Percentiles rank a stretch among this genome's conserved stretches.
phyloP scores from a whole-genome alignment of 202 grass and related monocot species.

The Schoenoplectus triqueter region DNA sequence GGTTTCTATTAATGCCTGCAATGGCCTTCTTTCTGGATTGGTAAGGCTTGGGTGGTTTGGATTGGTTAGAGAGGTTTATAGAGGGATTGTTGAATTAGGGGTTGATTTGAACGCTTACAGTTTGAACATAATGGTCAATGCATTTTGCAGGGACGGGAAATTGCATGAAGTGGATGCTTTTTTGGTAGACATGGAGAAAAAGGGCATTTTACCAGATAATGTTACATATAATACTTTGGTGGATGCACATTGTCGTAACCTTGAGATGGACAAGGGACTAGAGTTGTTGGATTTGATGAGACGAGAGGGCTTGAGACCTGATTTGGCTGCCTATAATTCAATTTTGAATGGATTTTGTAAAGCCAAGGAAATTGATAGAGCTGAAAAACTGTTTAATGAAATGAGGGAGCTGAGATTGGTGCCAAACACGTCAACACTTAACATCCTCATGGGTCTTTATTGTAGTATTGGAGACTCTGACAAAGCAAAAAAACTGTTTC shows the following conservation, averaged over 20 bases:
- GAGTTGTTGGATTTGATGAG: conserved; percentile 60
- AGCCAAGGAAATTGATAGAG: conserved; percentile 51
- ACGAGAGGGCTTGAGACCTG: conserved; percentile 62
- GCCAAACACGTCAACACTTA: conserved; percentile 60
- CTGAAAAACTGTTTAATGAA: conserved; percentile 56
- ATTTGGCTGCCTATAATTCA: conserved; percentile 63
- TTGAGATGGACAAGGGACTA: conserved; percentile 60
- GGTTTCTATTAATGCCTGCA: conserved; percentile 65
- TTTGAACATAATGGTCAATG: conserved; percentile 93
- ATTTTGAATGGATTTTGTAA: conserved; percentile 80
- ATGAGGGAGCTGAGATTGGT: conserved; percentile 53
- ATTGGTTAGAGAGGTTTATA: conserved; percentile 65
- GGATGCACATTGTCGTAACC: conserved; percentile 59
- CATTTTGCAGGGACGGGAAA: conserved; percentile 63
- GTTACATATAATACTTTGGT: conserved; percentile 87
- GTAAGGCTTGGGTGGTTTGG: conserved; percentile 70
- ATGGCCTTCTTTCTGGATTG: conserved; percentile 73
- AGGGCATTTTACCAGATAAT: conserved; percentile 72
- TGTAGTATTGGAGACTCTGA: conserved; percentile 54
- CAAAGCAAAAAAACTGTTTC: conserved; percentile 56
- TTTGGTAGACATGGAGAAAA: conserved; percentile 70
- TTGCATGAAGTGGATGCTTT: conserved; percentile 52
- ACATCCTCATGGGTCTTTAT: conserved; percentile 68
- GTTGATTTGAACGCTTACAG: conserved; percentile 70
- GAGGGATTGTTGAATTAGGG: conserved; percentile 56